These are phyloP conservation scores for Thuja plicata DNA, from an alignment of 83 land plant genomes.

Conservation along the genomic window DNA sequence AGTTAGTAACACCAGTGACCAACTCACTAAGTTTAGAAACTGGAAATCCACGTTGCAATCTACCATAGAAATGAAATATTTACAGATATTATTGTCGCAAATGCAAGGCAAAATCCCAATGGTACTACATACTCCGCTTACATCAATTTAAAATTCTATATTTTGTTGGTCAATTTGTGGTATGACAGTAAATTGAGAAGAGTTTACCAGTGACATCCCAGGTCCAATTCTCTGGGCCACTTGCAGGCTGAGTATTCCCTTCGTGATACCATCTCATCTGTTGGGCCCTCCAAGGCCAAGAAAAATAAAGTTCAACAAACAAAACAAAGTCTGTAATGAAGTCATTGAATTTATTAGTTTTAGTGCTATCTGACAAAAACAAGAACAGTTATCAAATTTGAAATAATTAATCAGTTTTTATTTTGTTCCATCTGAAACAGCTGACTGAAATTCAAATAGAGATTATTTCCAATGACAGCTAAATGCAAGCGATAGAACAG, in stretches of 20 bases:
- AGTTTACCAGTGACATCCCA: neutral
- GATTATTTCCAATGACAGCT: neutral
- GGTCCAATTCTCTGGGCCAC: neutral
- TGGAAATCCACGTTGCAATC: neutral
- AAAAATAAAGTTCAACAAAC: neutral
- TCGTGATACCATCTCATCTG: neutral
- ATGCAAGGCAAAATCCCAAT: neutral
- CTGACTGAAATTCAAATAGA: neutral
- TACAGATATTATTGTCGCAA: neutral
- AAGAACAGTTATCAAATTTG: neutral
- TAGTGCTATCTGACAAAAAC: neutral
- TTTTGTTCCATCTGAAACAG: neutral
- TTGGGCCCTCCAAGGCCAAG: neutral
- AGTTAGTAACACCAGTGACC: neutral
- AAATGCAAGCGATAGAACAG: neutral
- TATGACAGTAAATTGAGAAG: neutral
- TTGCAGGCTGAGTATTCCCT: neutral
- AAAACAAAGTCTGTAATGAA: neutral
- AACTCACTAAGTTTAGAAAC: neutral
- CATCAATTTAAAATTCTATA: neutral
- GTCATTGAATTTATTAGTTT: neutral
- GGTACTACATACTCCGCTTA: neutral
- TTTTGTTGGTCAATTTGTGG: neutral
- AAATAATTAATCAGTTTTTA: neutral
- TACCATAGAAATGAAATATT: neutral